Evolutionary conservation across 2,329 filamentous ascomycete species (phyloP), one percentile per base, ranked within the genome.

Genomic region (Orbilia quercus): DNA sequence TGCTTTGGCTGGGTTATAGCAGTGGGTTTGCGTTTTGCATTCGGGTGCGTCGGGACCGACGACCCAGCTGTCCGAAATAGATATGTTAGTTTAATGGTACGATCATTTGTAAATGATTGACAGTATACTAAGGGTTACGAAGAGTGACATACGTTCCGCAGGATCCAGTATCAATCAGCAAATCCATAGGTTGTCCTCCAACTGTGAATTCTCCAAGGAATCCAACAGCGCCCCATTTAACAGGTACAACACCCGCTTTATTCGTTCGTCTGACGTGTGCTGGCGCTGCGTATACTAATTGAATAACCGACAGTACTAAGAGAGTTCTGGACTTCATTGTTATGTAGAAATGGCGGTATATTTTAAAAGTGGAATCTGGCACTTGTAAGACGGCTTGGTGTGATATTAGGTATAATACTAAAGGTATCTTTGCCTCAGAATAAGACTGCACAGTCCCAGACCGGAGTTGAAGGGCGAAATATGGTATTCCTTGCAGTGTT

Each of bases 141-240:
- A 23, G 20, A 12, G 2, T 48, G 18, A 45, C 59, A 34, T 64
- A 64, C 48, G 18, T 45, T 47, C 59, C 59, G n/a, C 59, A 54
- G 45, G 59, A 64, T 12, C 59, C 59, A 9, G 48, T 64, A 23
- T 64, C 47, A 5, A 64, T 25, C 2, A 64, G 36, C 14, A 64
- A 45, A 45, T 64, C 47, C 1, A 54, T 45, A 7, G 59, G 22
- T 54, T 64, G 59, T 12, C 59, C 36, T 45, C 48, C 48, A 23
- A 64, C 54, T 14, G 47, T 64, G 25, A 64, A 65, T 28, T 65
- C 50, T 55, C 50, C 40, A 2, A 55, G 40, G 14, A 64, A 65
- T 22, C 60, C 60, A 0, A 5, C 40, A 14, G 60, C 60, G 12
- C 48, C 60, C 60, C 48, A 55, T 55, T 40, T 48, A 7, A 55